phyloP scores from a whole-genome alignment of 164 flowering plant species.

The Nymphaea thermarum region DNA sequence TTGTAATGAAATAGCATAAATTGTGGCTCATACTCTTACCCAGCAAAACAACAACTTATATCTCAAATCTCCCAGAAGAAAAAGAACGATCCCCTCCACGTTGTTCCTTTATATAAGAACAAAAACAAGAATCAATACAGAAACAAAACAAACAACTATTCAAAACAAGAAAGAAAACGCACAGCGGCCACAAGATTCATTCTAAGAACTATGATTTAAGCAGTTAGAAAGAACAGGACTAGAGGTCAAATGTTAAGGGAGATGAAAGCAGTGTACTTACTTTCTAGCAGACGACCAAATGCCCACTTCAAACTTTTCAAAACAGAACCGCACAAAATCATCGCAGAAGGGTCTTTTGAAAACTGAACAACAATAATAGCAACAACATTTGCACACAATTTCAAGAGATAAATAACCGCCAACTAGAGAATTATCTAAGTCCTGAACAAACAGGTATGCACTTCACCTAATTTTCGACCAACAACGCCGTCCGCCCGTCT shows the following conservation, averaged over 20 bases:
- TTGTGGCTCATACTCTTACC: conserved; percentile 28
- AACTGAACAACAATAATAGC: conserved; percentile 27
- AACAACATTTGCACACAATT: not conserved
- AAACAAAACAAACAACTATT: not conserved
- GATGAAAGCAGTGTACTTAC: conserved; percentile 8
- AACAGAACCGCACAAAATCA: conserved; percentile 71
- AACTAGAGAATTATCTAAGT: not conserved
- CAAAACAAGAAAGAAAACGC: no score
- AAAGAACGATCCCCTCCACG: conserved; percentile 42
- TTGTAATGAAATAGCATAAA: not conserved
- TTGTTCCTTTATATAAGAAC: conserved; percentile 38
- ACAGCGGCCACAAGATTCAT: not conserved
- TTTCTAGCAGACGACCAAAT: conserved; percentile 77
- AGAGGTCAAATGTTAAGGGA: not conserved
- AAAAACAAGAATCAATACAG: not conserved
- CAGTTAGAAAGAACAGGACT: not conserved
- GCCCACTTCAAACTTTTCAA: conserved; percentile 69
- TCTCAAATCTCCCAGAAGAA: conserved; percentile 58
- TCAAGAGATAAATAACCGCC: no score
- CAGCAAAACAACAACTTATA: conserved; percentile 64
- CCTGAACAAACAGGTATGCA: not conserved
- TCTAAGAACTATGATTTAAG: no score
- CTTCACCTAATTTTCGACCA: conserved; percentile 46
- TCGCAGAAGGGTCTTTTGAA: conserved; percentile 59
- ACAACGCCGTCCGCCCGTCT: conserved; percentile 31